Conservation (phyloP, 2,329 filamentous ascomycete species). For the Eutypella sp. region DNA sequence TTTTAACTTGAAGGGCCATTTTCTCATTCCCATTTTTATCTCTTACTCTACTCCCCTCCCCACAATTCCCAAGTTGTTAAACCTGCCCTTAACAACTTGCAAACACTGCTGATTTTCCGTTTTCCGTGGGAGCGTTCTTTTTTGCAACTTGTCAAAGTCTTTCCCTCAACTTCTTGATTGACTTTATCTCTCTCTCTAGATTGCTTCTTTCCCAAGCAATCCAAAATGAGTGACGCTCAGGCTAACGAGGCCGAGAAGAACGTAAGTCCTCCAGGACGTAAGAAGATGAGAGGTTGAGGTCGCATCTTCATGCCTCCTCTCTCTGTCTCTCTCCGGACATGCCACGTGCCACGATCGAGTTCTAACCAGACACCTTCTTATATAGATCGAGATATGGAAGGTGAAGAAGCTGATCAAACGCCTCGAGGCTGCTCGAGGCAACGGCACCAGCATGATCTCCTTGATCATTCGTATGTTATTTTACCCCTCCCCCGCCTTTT, state of each 20-base stretch:
- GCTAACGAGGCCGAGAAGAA: slow-evolving; percentile 98
- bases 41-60: too few relatives aligned
- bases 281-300: too few relatives aligned
- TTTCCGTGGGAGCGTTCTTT: too few relatives aligned
- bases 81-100: background rate
- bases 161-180: background rate
- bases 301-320: too few relatives aligned
- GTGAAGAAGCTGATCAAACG: slow-evolving; percentile 99
- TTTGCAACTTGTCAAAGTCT: background rate
- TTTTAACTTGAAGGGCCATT: background rate
- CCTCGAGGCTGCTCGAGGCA: slow-evolving; percentile 92
- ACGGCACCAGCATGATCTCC: slow-evolving; percentile 99
- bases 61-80: background rate
- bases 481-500: slow-evolving; percentile 21
- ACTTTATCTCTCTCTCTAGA: background rate
- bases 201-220: slow-evolving; percentile 14
- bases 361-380: slow-evolving; percentile 12
- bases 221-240: slow-evolving; percentile 81
- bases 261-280: slow-evolving; percentile 38
- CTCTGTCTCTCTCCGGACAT: too few relatives aligned
- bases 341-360: slow-evolving; percentile 10
- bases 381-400: slow-evolving; percentile 79
- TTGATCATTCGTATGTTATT: slow-evolving; percentile 82
- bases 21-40: too few relatives aligned
- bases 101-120: background rate